Percentiles rank a stretch among this genome's conserved stretches.
These are phyloP conservation scores for Lichtheimia ramosa DNA, from an alignment of 371 early-diverging fungal species.

Conservation along the genomic window DNA sequence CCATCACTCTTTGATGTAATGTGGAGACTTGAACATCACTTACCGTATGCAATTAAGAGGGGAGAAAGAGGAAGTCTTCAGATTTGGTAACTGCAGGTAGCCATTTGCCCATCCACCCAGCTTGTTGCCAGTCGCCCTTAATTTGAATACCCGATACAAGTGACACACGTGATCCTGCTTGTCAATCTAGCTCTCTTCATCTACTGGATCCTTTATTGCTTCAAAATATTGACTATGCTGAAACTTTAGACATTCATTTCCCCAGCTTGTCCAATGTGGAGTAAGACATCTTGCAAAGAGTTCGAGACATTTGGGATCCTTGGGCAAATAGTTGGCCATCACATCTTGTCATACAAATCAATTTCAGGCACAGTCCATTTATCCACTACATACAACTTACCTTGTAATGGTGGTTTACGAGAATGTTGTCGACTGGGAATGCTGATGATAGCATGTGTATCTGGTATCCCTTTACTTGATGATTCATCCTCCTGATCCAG, in stretches of 20 bases:
- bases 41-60: conserved; percentile 1
- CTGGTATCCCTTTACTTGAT: not conserved
- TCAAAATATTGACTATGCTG: conserved; percentile 44
- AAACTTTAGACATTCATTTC: conserved; percentile 73
- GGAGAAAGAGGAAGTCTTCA: conserved; percentile 1
- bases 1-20: not conserved
- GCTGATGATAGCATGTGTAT: conserved; percentile 43
- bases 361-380: not conserved
- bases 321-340: conserved; percentile 20
- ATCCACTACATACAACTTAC: conserved; percentile 9
- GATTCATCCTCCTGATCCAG: too few relatives aligned
- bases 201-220: not conserved
- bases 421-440: conserved; percentile 66
- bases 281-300: conserved; percentile 71
- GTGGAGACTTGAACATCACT: not conserved
- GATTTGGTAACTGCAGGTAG: not conserved
- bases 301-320: conserved; percentile 53
- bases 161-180: not conserved
- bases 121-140: not conserved
- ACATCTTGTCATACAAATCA: conserved; percentile 19
- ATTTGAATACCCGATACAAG: not conserved
- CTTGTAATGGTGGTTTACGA: conserved; percentile 66
- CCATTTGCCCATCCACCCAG: not conserved
- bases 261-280: conserved; percentile 74
- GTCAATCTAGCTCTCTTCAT: not conserved